These are phyloP conservation scores for Papilionanthe hybrid DNA, from an alignment of 116 monocot genomes.

Conservation along the genomic window DNA sequence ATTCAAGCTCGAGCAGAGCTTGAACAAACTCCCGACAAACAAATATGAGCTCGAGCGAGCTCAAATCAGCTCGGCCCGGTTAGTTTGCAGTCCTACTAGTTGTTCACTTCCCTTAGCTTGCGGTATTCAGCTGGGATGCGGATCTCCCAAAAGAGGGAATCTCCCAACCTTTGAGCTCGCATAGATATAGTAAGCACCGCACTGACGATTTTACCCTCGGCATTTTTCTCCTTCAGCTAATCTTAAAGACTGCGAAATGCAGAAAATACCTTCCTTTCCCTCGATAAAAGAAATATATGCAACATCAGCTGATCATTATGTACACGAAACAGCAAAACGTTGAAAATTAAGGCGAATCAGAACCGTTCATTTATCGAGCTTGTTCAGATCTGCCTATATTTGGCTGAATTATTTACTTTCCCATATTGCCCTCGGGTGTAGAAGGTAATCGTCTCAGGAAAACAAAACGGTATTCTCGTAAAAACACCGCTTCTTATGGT, in stretches of 20 bases:
- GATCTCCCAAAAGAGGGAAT: not conserved
- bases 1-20: too few relatives aligned
- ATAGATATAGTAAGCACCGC: not conserved
- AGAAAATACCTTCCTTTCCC: not conserved
- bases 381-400: not conserved
- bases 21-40: too few relatives aligned
- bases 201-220: not conserved
- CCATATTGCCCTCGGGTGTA: not conserved
- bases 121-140: too few relatives aligned
- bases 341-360: not conserved
- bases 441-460: not conserved
- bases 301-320: not conserved
- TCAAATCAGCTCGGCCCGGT: too few relatives aligned
- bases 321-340: not conserved
- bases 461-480: not conserved
- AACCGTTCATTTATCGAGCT: not conserved
- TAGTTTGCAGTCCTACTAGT: too few relatives aligned
- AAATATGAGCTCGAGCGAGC: too few relatives aligned
- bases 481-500: not conserved
- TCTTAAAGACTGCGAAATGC: too few relatives aligned
- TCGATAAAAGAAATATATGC: not conserved
- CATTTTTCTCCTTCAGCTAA: not conserved
- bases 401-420: not conserved
- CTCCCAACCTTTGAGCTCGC: not conserved
- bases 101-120: too few relatives aligned